A percentile compares a stretch with the other conserved stretches of the same genome.
Conservation (phyloP, 768 basidiomycete species). For the Obba rivulosa region DNA sequence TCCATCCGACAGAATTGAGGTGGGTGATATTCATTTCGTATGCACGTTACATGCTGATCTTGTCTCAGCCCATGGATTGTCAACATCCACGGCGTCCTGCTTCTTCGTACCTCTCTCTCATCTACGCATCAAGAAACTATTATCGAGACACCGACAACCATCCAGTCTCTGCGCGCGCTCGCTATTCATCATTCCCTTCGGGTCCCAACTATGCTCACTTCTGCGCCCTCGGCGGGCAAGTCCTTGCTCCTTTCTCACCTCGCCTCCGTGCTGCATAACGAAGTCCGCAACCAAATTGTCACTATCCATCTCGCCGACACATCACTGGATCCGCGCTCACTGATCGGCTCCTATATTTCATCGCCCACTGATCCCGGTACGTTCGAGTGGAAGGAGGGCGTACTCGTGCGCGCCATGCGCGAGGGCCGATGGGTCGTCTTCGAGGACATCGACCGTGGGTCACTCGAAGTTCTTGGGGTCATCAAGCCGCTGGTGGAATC, state of each 20-base stretch:
- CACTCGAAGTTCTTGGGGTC: conserved; percentile 82
- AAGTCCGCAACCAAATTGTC: conserved; percentile 61
- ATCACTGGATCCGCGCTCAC: conserved; percentile 87
- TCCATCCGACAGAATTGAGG: conserved; percentile 53
- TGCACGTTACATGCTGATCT: conserved; percentile 12
- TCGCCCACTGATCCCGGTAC: conserved; percentile 77
- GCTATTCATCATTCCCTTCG: conserved; percentile 62
- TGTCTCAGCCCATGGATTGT: conserved; percentile 45
- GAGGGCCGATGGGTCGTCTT: conserved; percentile 92
- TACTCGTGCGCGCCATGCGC: conserved; percentile 82
- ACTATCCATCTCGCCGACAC: conserved; percentile 92
- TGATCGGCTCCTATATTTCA: conserved; percentile 91
- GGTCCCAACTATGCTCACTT: conserved; percentile 77
- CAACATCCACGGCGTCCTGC: conserved; percentile 62
- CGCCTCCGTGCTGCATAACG: conserved; percentile 58
- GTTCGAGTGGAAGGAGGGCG: conserved; percentile 96
- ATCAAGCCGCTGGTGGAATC: conserved; percentile 83
- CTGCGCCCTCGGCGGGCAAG: conserved; percentile 86
- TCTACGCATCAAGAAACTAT: conserved; percentile 28
- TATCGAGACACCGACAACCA: conserved; percentile 61
- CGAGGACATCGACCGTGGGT: conserved; percentile 88
- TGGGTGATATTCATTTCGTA: conserved; percentile 21
- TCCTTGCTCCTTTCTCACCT: conserved; percentile 75
- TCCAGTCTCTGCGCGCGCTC: conserved; percentile 53
- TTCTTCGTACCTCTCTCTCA: conserved; percentile 44